These are phyloP conservation scores for Neonectria ditissima DNA, from an alignment of 2,329 filamentous ascomycete genomes.

Conservation along the genomic window DNA sequence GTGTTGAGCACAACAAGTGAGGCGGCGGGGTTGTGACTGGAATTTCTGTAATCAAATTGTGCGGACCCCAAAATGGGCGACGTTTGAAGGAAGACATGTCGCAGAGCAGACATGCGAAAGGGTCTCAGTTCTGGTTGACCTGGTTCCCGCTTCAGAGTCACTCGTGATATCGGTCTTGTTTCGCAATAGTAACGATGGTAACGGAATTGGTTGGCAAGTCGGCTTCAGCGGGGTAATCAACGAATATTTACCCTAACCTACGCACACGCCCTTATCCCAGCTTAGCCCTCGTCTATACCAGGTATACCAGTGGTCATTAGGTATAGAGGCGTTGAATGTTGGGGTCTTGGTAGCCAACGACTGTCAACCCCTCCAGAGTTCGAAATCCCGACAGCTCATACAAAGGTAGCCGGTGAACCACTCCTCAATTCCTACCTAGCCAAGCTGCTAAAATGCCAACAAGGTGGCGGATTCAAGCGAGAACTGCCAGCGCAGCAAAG, in stretches of 20 bases:
- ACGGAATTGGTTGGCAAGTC: conserved; percentile 12
- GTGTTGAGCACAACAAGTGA: background rate
- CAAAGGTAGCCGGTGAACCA: background rate
- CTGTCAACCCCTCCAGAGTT: background rate
- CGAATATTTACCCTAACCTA: background rate
- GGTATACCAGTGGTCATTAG: background rate
- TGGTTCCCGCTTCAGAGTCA: background rate
- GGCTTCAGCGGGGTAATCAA: conserved; percentile 14
- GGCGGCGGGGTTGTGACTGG: conserved; percentile 7
- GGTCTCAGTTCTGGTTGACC: background rate
- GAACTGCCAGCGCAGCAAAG: conserved; percentile 23
- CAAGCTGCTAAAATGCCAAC: conserved; percentile 7
- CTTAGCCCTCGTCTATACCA: background rate
- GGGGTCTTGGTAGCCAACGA: background rate
- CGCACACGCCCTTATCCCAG: too few relatives aligned
- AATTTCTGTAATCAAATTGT: background rate
- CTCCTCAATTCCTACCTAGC: background rate
- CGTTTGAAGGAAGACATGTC: conserved; percentile 7
- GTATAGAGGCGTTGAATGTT: too few relatives aligned
- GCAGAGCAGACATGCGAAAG: background rate
- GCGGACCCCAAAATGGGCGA: conserved; percentile 4
- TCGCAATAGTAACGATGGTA: conserved; percentile 6
- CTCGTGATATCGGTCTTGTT: background rate
- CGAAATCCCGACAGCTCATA: background rate
- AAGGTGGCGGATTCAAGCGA: conserved; percentile 1